Evolutionary conservation across 2,329 filamentous ascomycete species (phyloP).

Genomic region (Phoma sp.): DNA sequence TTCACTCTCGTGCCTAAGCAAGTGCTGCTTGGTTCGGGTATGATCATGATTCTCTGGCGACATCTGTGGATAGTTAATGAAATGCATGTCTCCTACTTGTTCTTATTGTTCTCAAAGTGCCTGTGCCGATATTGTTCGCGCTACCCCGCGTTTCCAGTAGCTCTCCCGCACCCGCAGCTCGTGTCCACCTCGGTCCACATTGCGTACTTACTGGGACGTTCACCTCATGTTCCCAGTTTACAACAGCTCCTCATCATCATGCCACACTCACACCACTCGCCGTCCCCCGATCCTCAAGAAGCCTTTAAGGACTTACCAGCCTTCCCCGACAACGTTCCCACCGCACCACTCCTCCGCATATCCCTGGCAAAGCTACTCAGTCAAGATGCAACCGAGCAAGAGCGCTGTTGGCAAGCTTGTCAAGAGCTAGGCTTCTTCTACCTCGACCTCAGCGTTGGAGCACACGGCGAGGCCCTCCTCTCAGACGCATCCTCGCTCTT

Average conservation of each 20-base stretch:
- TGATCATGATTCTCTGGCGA: conserved; percentile 37
- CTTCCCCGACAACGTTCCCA: conserved; percentile 51
- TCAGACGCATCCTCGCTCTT: conserved; percentile 53
- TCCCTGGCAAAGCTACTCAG: conserved; percentile 49
- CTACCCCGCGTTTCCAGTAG: conserved; percentile 28
- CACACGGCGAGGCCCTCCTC: conserved; percentile 51
- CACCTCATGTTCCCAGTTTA: too few species aligned
- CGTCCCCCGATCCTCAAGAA: conserved; percentile 10
- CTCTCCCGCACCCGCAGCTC: conserved; percentile 7
- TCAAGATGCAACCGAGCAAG: conserved; percentile 42
- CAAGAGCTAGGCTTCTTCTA: conserved; percentile 64
- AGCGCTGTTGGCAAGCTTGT: conserved; percentile 50
- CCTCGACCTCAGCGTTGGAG: conserved; percentile 52
- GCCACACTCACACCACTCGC: conserved; percentile 30
- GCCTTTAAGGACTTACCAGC: conserved; percentile 46
- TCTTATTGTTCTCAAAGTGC: background rate
- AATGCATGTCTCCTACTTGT: conserved; percentile 27
- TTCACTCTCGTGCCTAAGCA: conserved; percentile 20
- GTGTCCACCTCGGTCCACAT: conserved; percentile 8
- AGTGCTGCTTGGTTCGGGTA: conserved; percentile 30
- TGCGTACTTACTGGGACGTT: background rate
- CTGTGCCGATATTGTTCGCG: conserved; percentile 4
- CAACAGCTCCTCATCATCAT: conserved; percentile 9
- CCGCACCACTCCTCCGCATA: conserved; percentile 50
- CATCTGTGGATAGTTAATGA: conserved; percentile 50